Evolutionary conservation across 1,284 basidiomycete genomes (phyloP), one percentile per base, ranked within the genome.

Genomic region (Marasmius fiardii): DNA sequence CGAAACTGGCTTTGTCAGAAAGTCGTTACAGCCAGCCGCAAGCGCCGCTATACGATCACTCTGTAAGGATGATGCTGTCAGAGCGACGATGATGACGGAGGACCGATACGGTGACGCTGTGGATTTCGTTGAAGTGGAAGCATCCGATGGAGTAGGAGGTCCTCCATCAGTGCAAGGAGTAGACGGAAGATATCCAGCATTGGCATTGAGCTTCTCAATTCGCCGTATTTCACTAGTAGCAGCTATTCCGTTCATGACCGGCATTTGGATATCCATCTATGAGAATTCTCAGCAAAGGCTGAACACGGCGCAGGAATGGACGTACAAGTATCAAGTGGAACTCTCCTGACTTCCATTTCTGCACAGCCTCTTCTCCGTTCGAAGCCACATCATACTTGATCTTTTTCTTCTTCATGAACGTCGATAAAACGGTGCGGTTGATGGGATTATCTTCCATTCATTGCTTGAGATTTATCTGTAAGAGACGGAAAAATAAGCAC

Each of bases 241-340:
- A 67, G 93, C 86, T 51, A 99, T 98, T 24, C 97, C 97, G 70
- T 97, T 93, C 92, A 98, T 98, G 62, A 98, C 90, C 5, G 97
- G 97, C 81, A 99, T 92, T 75, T 98, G 96, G 59, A 99, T 98
- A 73, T 99, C 97, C 97, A 99, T 99, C 93, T 97, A 64, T 1
- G n/a, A n/a, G 43, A 60, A 18, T 18, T 41, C 12, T 20, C 33
- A 51, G 12, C 34, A 8, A 35, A 47, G 35, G 51, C 12, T 49
- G 52, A 11, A 31, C n/a, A 39, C 10, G 20, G 26, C 18, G 34
- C 33, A 21, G 34, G 31, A 49, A 11, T 31, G 34, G 56, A 53
- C 88, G 64, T 63, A 96, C 95, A 71, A 99, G 73, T 58, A 99
- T 98, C 53, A 99, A 77, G 76, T 99, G 96, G 72, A 98, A 99